These are phyloP conservation scores for Coelastrella sp. DNA, from an alignment of 139 green algal species.

Conservation along the genomic window DNA sequence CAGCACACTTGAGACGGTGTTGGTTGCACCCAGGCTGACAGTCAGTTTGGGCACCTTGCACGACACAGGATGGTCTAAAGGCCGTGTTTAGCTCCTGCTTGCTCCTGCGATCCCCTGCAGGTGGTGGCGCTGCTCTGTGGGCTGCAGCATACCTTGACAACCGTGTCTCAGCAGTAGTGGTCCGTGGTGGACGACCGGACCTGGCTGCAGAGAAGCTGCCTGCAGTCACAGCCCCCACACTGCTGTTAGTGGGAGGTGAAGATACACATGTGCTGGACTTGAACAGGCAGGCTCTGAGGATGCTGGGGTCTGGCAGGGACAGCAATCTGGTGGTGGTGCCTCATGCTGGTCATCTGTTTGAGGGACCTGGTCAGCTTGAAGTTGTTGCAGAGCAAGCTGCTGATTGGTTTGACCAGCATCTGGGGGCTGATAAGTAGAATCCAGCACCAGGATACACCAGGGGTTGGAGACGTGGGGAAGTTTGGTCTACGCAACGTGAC, in stretches of 20 bases:
- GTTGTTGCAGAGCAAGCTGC: slow-evolving; percentile 6
- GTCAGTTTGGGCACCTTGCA: too few relatives aligned
- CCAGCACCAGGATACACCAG: too few relatives aligned
- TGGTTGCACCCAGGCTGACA: too few relatives aligned
- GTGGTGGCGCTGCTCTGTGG: slow-evolving; percentile 32
- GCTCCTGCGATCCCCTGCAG: not conserved
- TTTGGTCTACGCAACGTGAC: too few relatives aligned
- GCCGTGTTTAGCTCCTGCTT: not conserved
- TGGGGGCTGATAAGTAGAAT: not conserved
- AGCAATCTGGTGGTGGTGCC: slow-evolving; percentile 17
- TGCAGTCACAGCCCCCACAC: slow-evolving; percentile 33
- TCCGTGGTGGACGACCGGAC: slow-evolving; percentile 36
- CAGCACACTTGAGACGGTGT: too few relatives aligned
- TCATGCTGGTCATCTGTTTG: slow-evolving; percentile 20
- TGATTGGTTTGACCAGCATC: slow-evolving; percentile 4
- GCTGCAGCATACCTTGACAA: slow-evolving; percentile 25
- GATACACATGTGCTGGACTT: slow-evolving; percentile 20
- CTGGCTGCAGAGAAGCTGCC: slow-evolving; percentile 26
- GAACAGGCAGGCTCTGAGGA: not conserved
- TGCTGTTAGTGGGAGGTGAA: slow-evolving; percentile 42
- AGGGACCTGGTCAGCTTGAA: slow-evolving; percentile 22
- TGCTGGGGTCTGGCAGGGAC: not conserved
- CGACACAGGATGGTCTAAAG: too few relatives aligned
- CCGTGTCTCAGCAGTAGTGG: slow-evolving; percentile 29
- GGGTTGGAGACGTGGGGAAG: too few relatives aligned